Evolutionary conservation across 257 asterid genomes (phyloP), one percentile per base, ranked within the genome.

Genomic region (Henckelia pumila): DNA sequence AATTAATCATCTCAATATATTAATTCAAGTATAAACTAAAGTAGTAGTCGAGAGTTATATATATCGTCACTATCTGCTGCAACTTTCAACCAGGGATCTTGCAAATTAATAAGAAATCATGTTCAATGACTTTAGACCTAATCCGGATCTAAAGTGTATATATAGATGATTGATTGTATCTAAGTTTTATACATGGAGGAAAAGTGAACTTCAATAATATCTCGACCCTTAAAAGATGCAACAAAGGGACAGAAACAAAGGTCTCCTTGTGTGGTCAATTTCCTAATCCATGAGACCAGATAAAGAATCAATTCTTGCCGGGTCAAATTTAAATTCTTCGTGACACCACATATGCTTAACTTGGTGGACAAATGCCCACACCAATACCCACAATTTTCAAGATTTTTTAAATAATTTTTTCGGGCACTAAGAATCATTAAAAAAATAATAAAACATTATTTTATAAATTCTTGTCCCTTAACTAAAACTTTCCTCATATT

Each of bases 381-480:
- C 16, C 73, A 52, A 13, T 10, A 23, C 63, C 70, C 19, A 67
- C 24, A n/a, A 21, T 23, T 23, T 32, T 63, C 30, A 32, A 25
- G 24, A 7, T 9, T 22, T 24, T 64, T 2, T 50, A 59, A 44
- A 47, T 75, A n/a, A 37, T 71, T 72, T 68, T 61, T 67, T 68
- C 82, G 73, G 82, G 76, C 83, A 79, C 88, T 77, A 79, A 58
- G 73, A 72, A 70, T 64, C 63, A 57, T 50, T 35, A 22, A n/a
- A 22, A 32, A 1, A 32, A 50, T 71, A 64, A n/a, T 55, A 14
- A 11, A 24, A 29, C 7, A 65, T 62, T 74, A 49, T 17, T 30
- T 62, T 57, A 35, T 47, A 5, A 57, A 11, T 52, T 56, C 23
- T 64, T 32, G 58, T 59, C 26, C 56, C 67, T 63, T 25, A 61